These are phyloP conservation scores for Tuctoria greenei DNA, from an alignment of 176 grass and related monocot genomes.

Conservation along the genomic window DNA sequence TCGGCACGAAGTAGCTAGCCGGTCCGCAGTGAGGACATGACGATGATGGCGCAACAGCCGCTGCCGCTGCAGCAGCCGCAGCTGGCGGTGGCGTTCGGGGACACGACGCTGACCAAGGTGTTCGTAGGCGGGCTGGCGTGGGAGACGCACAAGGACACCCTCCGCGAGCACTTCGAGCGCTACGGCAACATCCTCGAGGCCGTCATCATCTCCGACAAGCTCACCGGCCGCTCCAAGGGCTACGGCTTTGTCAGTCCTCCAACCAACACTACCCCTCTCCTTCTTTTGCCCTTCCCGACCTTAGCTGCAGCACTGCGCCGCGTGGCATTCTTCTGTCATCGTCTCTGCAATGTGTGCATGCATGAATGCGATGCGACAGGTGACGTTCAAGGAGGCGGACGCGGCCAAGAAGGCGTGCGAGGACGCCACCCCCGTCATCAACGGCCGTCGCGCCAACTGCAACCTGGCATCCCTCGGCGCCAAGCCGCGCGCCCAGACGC, in stretches of 20 bases:
- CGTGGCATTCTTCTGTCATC: not conserved
- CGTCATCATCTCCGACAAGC: conserved; percentile 98
- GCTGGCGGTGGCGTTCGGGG: conserved; percentile 50
- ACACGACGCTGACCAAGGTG: conserved; percentile 95
- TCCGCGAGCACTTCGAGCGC: conserved; percentile 87
- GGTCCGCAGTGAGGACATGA: conserved; percentile 8
- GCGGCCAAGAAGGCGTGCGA: conserved; percentile 96
- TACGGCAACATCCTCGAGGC: conserved; percentile 96
- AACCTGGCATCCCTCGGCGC: conserved; percentile 98
- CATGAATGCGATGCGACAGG: conserved; percentile 34
- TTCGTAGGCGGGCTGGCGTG: conserved; percentile 97
- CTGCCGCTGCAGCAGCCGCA: not conserved
- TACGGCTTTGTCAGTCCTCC: conserved; percentile 74
- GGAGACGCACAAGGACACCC: conserved; percentile 96
- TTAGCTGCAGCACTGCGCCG: not conserved
- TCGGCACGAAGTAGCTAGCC: not conserved
- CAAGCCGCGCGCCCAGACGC: conserved; percentile 57
- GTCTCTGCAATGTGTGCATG: not conserved
- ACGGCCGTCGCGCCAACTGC: conserved; percentile 96
- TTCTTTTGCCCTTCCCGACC: too few species aligned
- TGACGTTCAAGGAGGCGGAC: conserved; percentile 95
- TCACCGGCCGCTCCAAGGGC: conserved; percentile 98
- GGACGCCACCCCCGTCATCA: conserved; percentile 80
- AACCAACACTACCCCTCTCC: too few species aligned
- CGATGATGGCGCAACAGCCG: conserved; percentile 26